Evolutionary conservation across 805 yeast genomes (phyloP).

Genomic region (Kuraishia floccosa): DNA sequence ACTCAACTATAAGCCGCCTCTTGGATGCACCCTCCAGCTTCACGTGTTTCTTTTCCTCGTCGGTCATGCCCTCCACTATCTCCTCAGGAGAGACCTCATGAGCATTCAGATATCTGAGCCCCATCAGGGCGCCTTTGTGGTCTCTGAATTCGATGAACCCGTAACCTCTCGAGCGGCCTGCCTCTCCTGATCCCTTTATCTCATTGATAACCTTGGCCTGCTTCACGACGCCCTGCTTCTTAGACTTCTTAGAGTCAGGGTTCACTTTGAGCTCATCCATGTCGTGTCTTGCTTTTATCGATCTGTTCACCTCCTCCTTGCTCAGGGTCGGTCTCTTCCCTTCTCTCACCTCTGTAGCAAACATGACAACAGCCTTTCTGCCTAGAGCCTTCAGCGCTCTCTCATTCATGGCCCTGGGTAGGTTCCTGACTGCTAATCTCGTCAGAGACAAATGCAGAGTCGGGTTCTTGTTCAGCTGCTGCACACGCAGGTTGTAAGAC

Average conservation of each 20-base stretch:
- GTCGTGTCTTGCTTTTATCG: slow-evolving; percentile 48
- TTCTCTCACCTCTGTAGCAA: slow-evolving; percentile 79
- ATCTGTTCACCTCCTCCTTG: slow-evolving; percentile 79
- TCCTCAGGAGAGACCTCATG: slow-evolving; percentile 72
- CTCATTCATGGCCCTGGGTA: slow-evolving; percentile 87
- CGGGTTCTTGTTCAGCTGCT: slow-evolving; percentile 86
- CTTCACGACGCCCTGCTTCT: slow-evolving; percentile 83
- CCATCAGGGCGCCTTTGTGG: slow-evolving; percentile 90
- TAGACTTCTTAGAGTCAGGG: slow-evolving; percentile 40
- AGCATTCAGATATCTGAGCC: slow-evolving; percentile 92
- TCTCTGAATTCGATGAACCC: slow-evolving; percentile 92
- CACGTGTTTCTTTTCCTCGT: slow-evolving; percentile 51
- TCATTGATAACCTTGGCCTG: slow-evolving; percentile 93
- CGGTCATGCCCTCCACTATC: slow-evolving; percentile 56
- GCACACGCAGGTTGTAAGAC: slow-evolving; percentile 75
- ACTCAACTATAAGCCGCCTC: slow-evolving; percentile 83
- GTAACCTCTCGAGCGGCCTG: slow-evolving; percentile 92
- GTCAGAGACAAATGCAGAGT: slow-evolving; percentile 88
- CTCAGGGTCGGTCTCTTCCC: slow-evolving; percentile 72
- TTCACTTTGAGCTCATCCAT: slow-evolving; percentile 23
- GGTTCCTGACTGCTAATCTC: slow-evolving; percentile 85
- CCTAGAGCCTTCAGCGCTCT: slow-evolving; percentile 86
- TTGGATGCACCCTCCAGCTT: slow-evolving; percentile 42
- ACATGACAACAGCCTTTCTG: slow-evolving; percentile 87
- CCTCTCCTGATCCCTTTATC: slow-evolving; percentile 76